Evolutionary conservation across 2,329 filamentous ascomycete genomes (phyloP), one percentile per base, ranked within the genome.

Genomic region (Colletotrichum tropicicola): DNA sequence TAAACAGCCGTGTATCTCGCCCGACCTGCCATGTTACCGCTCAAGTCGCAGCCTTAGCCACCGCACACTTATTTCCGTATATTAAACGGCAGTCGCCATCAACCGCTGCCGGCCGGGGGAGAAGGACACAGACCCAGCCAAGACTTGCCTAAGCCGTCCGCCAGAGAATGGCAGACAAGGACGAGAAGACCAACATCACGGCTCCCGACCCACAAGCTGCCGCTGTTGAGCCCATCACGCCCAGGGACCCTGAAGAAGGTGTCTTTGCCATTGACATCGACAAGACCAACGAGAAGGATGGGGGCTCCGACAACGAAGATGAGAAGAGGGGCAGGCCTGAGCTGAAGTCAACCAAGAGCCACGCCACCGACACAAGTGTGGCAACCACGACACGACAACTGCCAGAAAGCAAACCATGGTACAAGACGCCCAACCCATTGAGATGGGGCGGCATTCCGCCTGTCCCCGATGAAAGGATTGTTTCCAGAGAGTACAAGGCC

Each of bases 401-500:
- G 57, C 72, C 66, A 65, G 62, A 76, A 15, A 75, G 84, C 73
- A 87, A 83, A 70, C 83, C 86, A 73, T 93, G 91, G 89, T 85
- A 88, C 74, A 87, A 87, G 72, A 86, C 82, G 43, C 69, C 83
- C 30, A 91, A 91, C 69, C 89, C 89, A 2, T 71, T 91, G 68
- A 81, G 80, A 73, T 91, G 88, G 88, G 85, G 87, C 5, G 67
- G 74, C 32, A 77, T 83, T 2, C 86, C 88, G 2, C 80, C 85
- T 0, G 79, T 90, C 1, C 89, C 89, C 37, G 77, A 84, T 49
- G 82, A 83, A 70, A 82, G 82, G 59, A 71, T 70, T 6, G 75
- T 83, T 0, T 94, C 88, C 6, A 87, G 86, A 67, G 94, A 98
- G 78, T 84, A 93, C 74, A 83, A 81, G 4, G 94, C 94, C 5